Percentiles rank a stretch among this genome's conserved stretches.
Conservation (phyloP, 208 protist genomes). For the Leishmania turanica region DNA sequence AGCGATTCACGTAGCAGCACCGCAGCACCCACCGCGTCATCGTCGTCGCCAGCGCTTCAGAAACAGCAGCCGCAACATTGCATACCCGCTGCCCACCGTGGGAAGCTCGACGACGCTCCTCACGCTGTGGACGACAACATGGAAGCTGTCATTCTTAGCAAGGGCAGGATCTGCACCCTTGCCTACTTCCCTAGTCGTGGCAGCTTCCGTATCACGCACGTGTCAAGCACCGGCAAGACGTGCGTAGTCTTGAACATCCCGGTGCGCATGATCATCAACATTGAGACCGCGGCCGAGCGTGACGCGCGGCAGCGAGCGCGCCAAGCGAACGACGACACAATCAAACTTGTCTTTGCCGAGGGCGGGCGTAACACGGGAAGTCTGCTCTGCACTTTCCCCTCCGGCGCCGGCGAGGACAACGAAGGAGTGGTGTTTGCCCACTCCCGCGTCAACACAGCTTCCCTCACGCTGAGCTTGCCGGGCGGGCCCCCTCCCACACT, state of each 20-base stretch:
- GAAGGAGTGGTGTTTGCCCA: constrained; percentile 37
- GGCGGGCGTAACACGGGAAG: constrained; percentile 5
- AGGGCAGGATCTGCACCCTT: constrained; percentile 34
- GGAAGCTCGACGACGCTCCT: too few species aligned
- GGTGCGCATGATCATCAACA: constrained; percentile 55
- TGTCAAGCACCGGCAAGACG: constrained; percentile 24
- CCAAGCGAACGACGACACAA: constrained; percentile 30
- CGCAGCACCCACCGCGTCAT: background rate
- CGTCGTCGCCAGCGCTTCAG: background rate
- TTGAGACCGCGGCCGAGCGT: constrained; percentile 62
- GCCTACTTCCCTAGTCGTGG: constrained; percentile 32
- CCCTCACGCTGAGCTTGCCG: constrained; percentile 9
- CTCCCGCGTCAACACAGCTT: constrained; percentile 41
- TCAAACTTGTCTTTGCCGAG: constrained; percentile 33
- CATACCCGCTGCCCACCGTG: background rate
- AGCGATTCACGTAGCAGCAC: background rate
- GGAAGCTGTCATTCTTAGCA: constrained; percentile 26
- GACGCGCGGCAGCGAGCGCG: constrained; percentile 42
- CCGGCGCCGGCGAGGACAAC: constrained; percentile 4
- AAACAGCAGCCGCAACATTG: background rate
- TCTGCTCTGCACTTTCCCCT: constrained; percentile 27
- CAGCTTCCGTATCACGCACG: constrained; percentile 31
- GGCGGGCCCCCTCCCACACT: constrained; percentile 2
- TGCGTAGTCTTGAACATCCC: constrained; percentile 58
- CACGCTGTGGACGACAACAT: constrained; percentile 7